Evolutionary conservation across 2,329 filamentous ascomycete species (phyloP).

Genomic region (Xylaria multiplex): DNA sequence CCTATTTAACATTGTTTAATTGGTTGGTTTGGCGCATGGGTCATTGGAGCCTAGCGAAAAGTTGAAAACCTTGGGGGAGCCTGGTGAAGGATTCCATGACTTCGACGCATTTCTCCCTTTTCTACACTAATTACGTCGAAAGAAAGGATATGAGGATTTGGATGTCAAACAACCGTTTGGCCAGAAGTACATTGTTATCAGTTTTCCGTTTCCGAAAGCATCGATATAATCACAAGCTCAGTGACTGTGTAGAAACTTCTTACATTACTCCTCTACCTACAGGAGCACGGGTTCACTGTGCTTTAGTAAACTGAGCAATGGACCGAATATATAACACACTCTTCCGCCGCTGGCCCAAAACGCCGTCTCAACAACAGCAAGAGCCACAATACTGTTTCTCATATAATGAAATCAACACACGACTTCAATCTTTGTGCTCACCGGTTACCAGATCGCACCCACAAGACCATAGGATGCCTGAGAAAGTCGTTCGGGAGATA

Average conservation of each 20-base stretch:
- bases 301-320: background rate
- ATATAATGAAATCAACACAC: slow-evolving; percentile 10
- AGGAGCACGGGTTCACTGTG: background rate
- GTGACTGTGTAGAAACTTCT: no score
- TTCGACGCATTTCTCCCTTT: background rate
- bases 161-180: background rate
- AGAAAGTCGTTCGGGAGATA: slow-evolving; percentile 27
- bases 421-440: slow-evolving; percentile 4
- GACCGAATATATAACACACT: background rate
- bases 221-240: no score
- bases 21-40: no score
- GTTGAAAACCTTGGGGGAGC: no score
- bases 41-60: no score
- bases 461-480: slow-evolving; percentile 24
- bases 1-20: no score
- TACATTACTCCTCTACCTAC: no score
- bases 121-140: background rate
- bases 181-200: no score
- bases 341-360: background rate
- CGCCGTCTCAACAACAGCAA: background rate
- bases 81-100: background rate
- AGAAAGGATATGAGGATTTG: background rate
- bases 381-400: slow-evolving; percentile 11
- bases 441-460: background rate
- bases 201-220: no score